A percentile compares a stretch with the other conserved stretches of the same genome.
Conservation (phyloP, 1,139 yeast species). For the Yamadazyma spencermartinsiae region DNA sequence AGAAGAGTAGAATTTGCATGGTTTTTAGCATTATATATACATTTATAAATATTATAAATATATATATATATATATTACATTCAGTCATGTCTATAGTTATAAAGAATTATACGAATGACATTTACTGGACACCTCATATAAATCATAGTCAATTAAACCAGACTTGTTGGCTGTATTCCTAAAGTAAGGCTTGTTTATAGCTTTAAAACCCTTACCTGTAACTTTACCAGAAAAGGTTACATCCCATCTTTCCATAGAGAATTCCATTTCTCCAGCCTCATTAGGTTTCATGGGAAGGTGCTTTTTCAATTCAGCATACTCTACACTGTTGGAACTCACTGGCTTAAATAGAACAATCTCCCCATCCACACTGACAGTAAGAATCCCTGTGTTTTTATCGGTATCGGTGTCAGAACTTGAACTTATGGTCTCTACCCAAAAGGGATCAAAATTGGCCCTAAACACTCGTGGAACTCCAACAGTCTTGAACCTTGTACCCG, state of each 20-base stretch:
- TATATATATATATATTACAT: conserved; percentile 1
- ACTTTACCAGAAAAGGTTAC: conserved; percentile 39
- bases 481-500: conserved; percentile 18
- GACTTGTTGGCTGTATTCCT: conserved; percentile 29
- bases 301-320: conserved; percentile 13
- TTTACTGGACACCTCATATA: conserved; percentile 29
- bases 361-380: conserved; percentile 52
- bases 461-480: conserved; percentile 47
- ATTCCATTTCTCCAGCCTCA: conserved; percentile 5
- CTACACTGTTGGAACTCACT: conserved; percentile 15
- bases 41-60: background rate
- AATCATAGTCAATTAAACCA: conserved; percentile 36
- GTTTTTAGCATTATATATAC: conserved; percentile 5
- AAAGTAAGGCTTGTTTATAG: conserved; percentile 40
- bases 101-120: conserved; percentile 19
- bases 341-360: conserved; percentile 37
- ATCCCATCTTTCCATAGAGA: conserved; percentile 22
- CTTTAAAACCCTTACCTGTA: conserved; percentile 42
- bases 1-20: conserved; percentile 1
- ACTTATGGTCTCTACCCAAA: conserved; percentile 28
- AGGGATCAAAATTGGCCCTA: conserved; percentile 27
- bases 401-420: conserved; percentile 1
- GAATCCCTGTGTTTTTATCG: conserved; percentile 19
- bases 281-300: conserved; percentile 7
- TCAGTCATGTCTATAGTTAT: conserved; percentile 6